Evolutionary conservation across 768 basidiomycete species (phyloP).

Genomic region (Coprinopsis strossmayeri): DNA sequence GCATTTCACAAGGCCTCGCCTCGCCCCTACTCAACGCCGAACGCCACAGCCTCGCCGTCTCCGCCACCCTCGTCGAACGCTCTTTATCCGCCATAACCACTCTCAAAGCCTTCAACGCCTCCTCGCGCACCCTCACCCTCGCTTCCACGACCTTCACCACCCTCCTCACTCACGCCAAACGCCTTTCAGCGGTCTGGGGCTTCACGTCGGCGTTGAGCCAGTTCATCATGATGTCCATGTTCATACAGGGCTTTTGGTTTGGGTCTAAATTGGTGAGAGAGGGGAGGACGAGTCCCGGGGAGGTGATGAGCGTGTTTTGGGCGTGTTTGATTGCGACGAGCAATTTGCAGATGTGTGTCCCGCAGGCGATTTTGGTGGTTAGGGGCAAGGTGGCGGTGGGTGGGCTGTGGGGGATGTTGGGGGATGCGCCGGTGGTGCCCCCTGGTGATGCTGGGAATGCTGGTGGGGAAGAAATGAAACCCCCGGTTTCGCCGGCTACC

Average conservation of each 20-base stretch:
- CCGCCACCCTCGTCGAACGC: slow-evolving; percentile 76
- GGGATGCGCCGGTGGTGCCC: neutral
- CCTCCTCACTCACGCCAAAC: slow-evolving; percentile 40
- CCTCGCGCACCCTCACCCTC: slow-evolving; percentile 36
- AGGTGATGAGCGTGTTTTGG: slow-evolving; percentile 98
- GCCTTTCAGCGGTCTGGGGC: slow-evolving; percentile 72
- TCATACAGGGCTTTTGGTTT: slow-evolving; percentile 97
- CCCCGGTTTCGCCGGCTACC: neutral
- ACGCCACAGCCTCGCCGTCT: slow-evolving; percentile 57
- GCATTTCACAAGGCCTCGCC: slow-evolving; percentile 62
- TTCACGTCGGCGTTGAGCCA: slow-evolving; percentile 60
- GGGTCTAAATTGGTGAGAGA: slow-evolving; percentile 84
- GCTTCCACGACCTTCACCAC: slow-evolving; percentile 37
- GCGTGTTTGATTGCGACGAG: slow-evolving; percentile 87
- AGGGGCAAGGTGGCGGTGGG: slow-evolving; percentile 83
- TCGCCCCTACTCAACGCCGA: slow-evolving; percentile 64
- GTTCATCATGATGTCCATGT: slow-evolving; percentile 86
- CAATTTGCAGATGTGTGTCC: slow-evolving; percentile 84
- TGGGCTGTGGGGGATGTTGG: slow-evolving; percentile 47
- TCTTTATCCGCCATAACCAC: slow-evolving; percentile 73
- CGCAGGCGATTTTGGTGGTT: slow-evolving; percentile 67
- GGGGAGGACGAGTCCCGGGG: slow-evolving; percentile 60
- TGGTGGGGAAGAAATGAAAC: neutral
- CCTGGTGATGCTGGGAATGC: neutral
- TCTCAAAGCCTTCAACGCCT: slow-evolving; percentile 90